Conservation (phyloP, 208 protist genomes). For the Naegleria lovaniensis region DNA sequence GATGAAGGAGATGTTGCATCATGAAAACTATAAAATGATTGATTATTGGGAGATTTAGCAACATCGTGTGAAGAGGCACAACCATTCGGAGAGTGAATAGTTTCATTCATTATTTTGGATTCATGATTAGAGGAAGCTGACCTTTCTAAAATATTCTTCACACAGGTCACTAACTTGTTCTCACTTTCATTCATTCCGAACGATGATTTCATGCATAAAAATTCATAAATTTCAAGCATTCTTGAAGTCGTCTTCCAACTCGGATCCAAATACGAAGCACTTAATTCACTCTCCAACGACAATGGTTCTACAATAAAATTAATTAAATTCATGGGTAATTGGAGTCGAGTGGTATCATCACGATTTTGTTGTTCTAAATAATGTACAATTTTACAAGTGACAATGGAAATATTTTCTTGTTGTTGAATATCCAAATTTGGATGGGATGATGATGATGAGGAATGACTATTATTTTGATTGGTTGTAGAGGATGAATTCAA, state of each 20-base stretch:
- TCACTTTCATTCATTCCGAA: not conserved
- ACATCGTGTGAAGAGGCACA: too few species aligned
- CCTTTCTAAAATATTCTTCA: not conserved
- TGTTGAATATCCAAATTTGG: not conserved
- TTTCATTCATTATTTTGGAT: too few species aligned
- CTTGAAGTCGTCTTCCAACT: not conserved
- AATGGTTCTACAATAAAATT: not conserved
- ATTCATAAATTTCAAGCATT: slow-evolving; percentile 7
- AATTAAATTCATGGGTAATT: not conserved
- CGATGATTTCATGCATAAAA: not conserved
- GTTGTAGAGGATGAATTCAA: too few species aligned
- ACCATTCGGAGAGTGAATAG: too few species aligned
- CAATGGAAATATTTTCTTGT: not conserved
- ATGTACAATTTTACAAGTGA: not conserved
- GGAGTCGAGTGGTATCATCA: too few species aligned
- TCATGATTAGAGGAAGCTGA: too few species aligned
- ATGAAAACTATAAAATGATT: too few species aligned
- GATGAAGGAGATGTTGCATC: too few species aligned
- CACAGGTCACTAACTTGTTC: not conserved
- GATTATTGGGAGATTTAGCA: too few species aligned
- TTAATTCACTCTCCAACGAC: not conserved
- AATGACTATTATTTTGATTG: too few species aligned
- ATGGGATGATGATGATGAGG: too few species aligned
- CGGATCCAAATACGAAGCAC: not conserved
- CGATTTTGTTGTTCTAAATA: not conserved